Percentiles rank a stretch among this genome's conserved stretches.
phyloP scores from a whole-genome alignment of 257 asterid genomes.

The Catharanthus roseus region DNA sequence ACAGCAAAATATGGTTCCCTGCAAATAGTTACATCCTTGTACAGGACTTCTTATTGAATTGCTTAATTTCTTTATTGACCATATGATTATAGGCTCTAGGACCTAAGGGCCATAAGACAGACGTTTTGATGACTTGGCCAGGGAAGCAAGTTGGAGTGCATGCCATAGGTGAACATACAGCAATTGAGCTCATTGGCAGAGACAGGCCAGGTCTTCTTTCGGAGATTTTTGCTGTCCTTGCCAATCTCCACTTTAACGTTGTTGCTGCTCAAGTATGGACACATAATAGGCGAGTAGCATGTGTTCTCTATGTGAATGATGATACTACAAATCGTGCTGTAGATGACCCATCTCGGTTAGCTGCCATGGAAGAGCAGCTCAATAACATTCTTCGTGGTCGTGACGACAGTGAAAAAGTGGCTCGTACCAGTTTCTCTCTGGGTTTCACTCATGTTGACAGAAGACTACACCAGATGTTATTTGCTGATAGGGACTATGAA shows the following conservation, averaged over 20 bases:
- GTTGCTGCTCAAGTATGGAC: conserved; percentile 98
- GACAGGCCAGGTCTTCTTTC: conserved; percentile 94
- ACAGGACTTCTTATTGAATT: not conserved
- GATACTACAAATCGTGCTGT: conserved; percentile 46
- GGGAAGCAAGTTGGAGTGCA: conserved; percentile 62
- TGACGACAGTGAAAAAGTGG: conserved; percentile 42
- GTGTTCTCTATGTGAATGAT: conserved; percentile 75
- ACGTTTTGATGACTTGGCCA: conserved; percentile 51
- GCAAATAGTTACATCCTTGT: not conserved
- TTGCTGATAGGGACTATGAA: conserved; percentile 84
- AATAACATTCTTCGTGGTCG: conserved; percentile 60
- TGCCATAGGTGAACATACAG: conserved; percentile 62
- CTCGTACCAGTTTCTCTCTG: conserved; percentile 52
- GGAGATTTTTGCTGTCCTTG: conserved; percentile 77
- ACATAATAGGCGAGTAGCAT: conserved; percentile 82
- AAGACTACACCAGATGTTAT: conserved; percentile 86
- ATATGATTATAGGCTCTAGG: conserved; percentile 57
- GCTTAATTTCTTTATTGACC: conserved; percentile 15
- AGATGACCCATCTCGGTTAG: conserved; percentile 60
- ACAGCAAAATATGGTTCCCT: not conserved
- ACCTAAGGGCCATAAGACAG: conserved; percentile 71
- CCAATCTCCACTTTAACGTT: conserved; percentile 74
- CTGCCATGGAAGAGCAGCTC: conserved; percentile 75
- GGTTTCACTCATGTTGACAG: conserved; percentile 79
- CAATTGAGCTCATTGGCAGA: conserved; percentile 77